Evolutionary conservation across 768 basidiomycete genomes (phyloP), one percentile per base, ranked within the genome.

Genomic region (Russula virescens): DNA sequence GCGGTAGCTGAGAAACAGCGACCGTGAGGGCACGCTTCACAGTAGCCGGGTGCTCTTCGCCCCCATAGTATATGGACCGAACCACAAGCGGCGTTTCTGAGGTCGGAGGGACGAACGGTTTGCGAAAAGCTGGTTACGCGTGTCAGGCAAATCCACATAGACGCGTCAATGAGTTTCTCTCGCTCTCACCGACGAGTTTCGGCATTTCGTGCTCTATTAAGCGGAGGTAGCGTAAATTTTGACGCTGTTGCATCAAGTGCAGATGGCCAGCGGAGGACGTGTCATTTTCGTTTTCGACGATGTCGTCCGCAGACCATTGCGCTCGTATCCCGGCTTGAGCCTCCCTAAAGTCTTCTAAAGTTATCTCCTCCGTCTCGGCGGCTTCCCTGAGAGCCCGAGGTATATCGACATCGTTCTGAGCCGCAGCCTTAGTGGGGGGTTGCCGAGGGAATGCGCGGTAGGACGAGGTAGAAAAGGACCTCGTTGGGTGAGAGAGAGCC

Each of bases 181-280:
- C 49, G n/a, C 11, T 64, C 69, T 61, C 61, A 94, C 94, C 87
- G 68, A 91, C 85, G 55, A 96, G 83, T 71, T 89, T 85, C 23
- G 89, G 88, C 81, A 92, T 84, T 75, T 96, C 93, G 66, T 89
- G 85, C 72, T 94, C 92, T 62, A 95, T 91, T 65, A 94, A 79
- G 56, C 93, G 82, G 71, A 95, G 76, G 71, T 93, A 90, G 67
- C 90, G 81, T 47, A 94, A 74, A 49, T 83, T 76, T 70, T 89
- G 80, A 35, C 91, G 81, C 67, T 94, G 85, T 69, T 91, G 83
- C 60, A 84, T 81, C 53, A 94, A 74, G 68, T 86, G 81, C 45
- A 87, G 70, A 75, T 95, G 92, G 19, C 86, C 91, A 25, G 79
- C 77, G 28, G 85, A 79, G 16, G 88, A 81, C 40, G 86, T 78